Conservation (phyloP, 192 early-diverging fungal genomes). For the Diversispora eburnea region DNA sequence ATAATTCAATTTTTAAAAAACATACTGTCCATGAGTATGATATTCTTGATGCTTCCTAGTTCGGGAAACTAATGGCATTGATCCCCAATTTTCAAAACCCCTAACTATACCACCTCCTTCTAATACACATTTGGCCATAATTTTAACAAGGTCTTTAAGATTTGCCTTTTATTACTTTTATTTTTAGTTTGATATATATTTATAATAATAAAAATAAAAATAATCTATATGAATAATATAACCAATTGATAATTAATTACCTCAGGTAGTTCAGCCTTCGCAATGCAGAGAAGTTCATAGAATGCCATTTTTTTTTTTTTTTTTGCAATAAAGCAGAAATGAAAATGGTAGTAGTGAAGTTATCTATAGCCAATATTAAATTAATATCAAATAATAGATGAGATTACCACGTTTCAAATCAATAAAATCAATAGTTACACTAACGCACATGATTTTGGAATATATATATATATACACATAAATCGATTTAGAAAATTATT, state of each 20-base stretch:
- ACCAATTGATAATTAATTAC: slow-evolving; percentile 9
- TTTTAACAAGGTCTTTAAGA: slow-evolving; percentile 68
- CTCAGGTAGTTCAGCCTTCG: neutral
- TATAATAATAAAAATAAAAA: too few relatives aligned
- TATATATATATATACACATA: too few relatives aligned
- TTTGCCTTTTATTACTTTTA: slow-evolving; percentile 44
- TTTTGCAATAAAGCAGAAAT: neutral
- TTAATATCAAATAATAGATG: too few relatives aligned
- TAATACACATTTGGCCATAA: slow-evolving; percentile 72
- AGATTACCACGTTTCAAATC: too few relatives aligned
- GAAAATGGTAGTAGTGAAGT: too few relatives aligned
- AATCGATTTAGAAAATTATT: neutral
- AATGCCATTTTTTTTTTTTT: neutral
- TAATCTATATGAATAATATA: neutral
- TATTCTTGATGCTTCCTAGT: slow-evolving; percentile 89
- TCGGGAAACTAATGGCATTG: slow-evolving; percentile 72
- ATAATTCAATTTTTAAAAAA: neutral
- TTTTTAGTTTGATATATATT: neutral
- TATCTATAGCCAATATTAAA: too few relatives aligned
- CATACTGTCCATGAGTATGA: slow-evolving; percentile 61
- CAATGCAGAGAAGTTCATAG: slow-evolving; percentile 10
- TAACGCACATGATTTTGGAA: too few relatives aligned
- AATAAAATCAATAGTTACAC: too few relatives aligned
- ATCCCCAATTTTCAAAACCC: slow-evolving; percentile 72
- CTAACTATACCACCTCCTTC: slow-evolving; percentile 85